Evolutionary conservation across 2,329 filamentous ascomycete genomes (phyloP).

Genomic region (Emmonsia crescens): DNA sequence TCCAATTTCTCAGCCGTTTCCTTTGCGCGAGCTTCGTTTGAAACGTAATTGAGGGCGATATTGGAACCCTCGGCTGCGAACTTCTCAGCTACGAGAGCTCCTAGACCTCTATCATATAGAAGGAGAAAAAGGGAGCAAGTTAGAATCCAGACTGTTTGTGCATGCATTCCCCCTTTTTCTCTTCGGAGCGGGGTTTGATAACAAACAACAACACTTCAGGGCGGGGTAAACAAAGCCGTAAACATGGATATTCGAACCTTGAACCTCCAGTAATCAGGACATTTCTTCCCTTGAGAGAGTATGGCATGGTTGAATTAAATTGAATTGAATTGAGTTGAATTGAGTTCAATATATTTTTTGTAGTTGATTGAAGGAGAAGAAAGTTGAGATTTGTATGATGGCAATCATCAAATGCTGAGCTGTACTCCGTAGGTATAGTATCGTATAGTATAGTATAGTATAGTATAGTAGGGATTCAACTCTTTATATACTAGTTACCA

Average conservation of each 20-base stretch:
- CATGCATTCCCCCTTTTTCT: neutral
- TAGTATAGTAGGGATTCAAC: too few species aligned
- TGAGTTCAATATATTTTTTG: neutral
- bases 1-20: constrained; percentile 47
- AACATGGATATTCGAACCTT: constrained; percentile 37
- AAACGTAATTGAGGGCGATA: constrained; percentile 63
- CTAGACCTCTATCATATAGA: constrained; percentile 53
- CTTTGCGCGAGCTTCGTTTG: constrained; percentile 49
- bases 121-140: constrained; percentile 9
- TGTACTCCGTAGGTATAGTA: too few species aligned
- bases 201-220: neutral
- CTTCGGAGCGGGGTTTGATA: neutral
- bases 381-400: neutral
- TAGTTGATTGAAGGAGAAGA: neutral
- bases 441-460: too few species aligned
- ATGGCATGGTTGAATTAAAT: constrained; percentile 42
- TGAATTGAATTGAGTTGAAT: neutral
- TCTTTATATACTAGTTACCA: too few species aligned
- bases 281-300: constrained; percentile 50
- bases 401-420: too few species aligned
- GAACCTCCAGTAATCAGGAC: constrained; percentile 56
- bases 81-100: constrained; percentile 54
- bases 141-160: neutral
- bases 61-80: constrained; percentile 60
- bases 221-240: neutral